Evolutionary conservation across 225 moss, liverwort and hornwort genomes (phyloP).

Genomic region (Ulota crispa): DNA sequence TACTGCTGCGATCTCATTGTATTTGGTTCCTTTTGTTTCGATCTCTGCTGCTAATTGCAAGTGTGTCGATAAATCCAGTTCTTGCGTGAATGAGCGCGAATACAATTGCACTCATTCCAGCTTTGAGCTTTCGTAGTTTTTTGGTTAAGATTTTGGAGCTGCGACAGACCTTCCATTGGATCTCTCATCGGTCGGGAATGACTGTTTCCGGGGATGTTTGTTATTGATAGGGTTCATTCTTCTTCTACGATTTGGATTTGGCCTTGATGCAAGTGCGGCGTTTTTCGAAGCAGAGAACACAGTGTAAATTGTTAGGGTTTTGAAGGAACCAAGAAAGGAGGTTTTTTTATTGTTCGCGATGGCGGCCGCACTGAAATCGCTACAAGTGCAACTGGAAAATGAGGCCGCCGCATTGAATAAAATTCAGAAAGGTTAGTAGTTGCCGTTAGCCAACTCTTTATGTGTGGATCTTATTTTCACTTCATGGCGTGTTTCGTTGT

Average conservation of each 20-base stretch:
- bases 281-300: too few species aligned
- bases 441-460: neutral
- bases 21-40: too few species aligned
- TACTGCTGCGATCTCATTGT: too few species aligned
- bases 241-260: neutral
- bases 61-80: too few species aligned
- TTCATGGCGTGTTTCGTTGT: neutral
- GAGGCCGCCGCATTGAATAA: conserved; percentile 75
- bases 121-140: neutral
- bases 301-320: conserved; percentile 17
- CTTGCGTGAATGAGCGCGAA: too few species aligned
- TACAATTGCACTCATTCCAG: neutral
- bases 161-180: neutral
- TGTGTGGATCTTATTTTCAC: neutral
- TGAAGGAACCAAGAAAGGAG: neutral
- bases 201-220: neutral
- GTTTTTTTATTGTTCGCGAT: conserved; percentile 21
- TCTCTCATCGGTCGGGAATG: neutral
- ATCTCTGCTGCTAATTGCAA: too few species aligned
- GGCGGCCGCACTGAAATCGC: conserved; percentile 75
- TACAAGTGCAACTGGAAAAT: conserved; percentile 78
- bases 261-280: too few species aligned
- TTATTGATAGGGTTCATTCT: neutral
- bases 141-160: neutral
- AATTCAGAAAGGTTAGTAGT: conserved; percentile 83